phyloP scores from a whole-genome alignment of 2,329 filamentous ascomycete genomes.

The Cadophora sp. region DNA sequence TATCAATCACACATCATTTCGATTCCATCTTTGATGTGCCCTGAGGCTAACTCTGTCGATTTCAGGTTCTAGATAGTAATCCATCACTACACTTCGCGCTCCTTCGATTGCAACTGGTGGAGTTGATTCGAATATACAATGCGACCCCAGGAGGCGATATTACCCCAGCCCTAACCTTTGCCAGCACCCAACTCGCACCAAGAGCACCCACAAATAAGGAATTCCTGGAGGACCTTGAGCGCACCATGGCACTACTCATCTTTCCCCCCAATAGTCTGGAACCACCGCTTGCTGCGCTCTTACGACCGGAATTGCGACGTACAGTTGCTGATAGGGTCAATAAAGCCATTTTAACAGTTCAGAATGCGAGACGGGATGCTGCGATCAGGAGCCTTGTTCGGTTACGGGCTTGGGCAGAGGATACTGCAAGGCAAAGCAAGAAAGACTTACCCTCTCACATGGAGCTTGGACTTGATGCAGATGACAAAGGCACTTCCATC shows the following conservation, averaged over 20 bases:
- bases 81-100: slow-evolving; percentile 87
- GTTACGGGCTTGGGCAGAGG: slow-evolving; percentile 85
- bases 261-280: slow-evolving; percentile 84
- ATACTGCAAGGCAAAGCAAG: slow-evolving; percentile 43
- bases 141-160: slow-evolving; percentile 73
- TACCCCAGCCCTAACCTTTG: slow-evolving; percentile 78
- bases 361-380: slow-evolving; percentile 77
- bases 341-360: slow-evolving; percentile 79
- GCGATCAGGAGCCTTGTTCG: slow-evolving; percentile 83
- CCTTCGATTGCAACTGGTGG: slow-evolving; percentile 88
- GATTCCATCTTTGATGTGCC: slow-evolving; percentile 28
- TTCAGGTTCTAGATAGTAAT: slow-evolving; percentile 86
- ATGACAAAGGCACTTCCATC: slow-evolving; percentile 28
- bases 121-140: slow-evolving; percentile 84
- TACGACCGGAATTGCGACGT: slow-evolving; percentile 80
- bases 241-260: slow-evolving; percentile 90
- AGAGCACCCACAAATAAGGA: slow-evolving; percentile 81
- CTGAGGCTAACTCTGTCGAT: slow-evolving; percentile 26
- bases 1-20: slow-evolving; percentile 25
- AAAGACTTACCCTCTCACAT: slow-evolving; percentile 43
- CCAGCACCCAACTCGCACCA: slow-evolving; percentile 84
- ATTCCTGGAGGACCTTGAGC: slow-evolving; percentile 87
- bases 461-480: slow-evolving; percentile 42
- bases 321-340: slow-evolving; percentile 91
- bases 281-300: slow-evolving; percentile 74